These are phyloP conservation scores for Baudoinia panamericana DNA, from an alignment of 495 filamentous ascomycete genomes.

Conservation along the genomic window DNA sequence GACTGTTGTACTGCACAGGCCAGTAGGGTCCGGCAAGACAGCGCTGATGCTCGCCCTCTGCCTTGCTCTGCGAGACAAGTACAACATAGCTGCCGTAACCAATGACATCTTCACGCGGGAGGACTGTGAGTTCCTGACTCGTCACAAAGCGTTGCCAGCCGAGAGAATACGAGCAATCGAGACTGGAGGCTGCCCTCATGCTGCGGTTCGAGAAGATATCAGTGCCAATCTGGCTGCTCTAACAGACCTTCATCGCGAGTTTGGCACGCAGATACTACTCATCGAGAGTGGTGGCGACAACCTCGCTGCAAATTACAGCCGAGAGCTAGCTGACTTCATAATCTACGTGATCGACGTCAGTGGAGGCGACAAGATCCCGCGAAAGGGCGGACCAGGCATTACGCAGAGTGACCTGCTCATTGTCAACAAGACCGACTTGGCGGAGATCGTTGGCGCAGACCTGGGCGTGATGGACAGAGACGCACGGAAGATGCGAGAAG, in stretches of 20 bases:
- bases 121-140: constrained; percentile 92
- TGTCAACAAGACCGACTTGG: constrained; percentile 93
- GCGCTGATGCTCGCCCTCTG: constrained; percentile 89
- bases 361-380: constrained; percentile 92
- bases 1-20: constrained; percentile 40
- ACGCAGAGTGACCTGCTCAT: constrained; percentile 86
- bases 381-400: constrained; percentile 94
- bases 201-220: constrained; percentile 96
- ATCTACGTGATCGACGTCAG: constrained; percentile 96
- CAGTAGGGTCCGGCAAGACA: constrained; percentile 94
- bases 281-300: constrained; percentile 96
- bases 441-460: constrained; percentile 83
- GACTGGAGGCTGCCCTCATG: constrained; percentile 94
- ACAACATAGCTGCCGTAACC: constrained; percentile 87
- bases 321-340: constrained; percentile 92
- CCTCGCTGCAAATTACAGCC: constrained; percentile 85
- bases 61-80: constrained; percentile 56
- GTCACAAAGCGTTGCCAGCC: constrained; percentile 68
- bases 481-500: constrained; percentile 80
- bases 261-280: constrained; percentile 61
- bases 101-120: constrained; percentile 98
- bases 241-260: constrained; percentile 67
- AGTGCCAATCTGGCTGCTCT: constrained; percentile 82
- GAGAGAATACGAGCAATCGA: constrained; percentile 86
- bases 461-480: constrained; percentile 89